Conservation (phyloP, 106 monocot genomes). For the Hemerocallis citrina region DNA sequence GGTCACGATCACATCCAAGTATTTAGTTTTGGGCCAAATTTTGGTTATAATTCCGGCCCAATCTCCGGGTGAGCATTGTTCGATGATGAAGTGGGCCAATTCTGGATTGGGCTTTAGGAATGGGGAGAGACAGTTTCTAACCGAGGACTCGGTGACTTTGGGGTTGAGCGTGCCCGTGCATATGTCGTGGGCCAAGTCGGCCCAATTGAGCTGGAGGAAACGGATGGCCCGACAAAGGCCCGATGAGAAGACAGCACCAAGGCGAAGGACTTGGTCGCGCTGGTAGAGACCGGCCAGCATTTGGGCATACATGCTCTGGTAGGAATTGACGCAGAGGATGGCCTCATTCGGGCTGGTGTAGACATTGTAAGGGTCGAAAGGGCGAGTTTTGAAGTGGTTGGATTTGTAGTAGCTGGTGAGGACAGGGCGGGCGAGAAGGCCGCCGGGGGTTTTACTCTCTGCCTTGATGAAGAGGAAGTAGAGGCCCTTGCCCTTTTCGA, state of each 20-base stretch:
- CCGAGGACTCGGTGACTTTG: constrained; percentile 19
- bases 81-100: constrained; percentile 25
- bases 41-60: constrained; percentile 44
- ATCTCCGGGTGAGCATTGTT: constrained; percentile 23
- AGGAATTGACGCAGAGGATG: constrained; percentile 54
- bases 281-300: constrained; percentile 58
- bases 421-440: constrained; percentile 57
- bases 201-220: constrained; percentile 54
- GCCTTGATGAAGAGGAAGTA: constrained; percentile 75
- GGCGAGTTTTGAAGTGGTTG: constrained; percentile 36
- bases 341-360: constrained; percentile 52
- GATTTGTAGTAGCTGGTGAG: constrained; percentile 86
- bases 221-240: constrained; percentile 65
- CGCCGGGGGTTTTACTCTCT: constrained; percentile 58
- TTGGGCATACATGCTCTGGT: constrained; percentile 65
- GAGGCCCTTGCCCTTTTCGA: constrained; percentile 71
- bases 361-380: constrained; percentile 50
- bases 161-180: constrained; percentile 20
- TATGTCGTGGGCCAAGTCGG: constrained; percentile 34
- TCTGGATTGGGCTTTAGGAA: constrained; percentile 26
- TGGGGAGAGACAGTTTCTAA: constrained; percentile 23
- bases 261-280: constrained; percentile 36
- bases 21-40: constrained; percentile 79
- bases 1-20: constrained; percentile 78
- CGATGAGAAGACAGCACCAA: constrained; percentile 59